Evolutionary conservation across 2,329 filamentous ascomycete genomes (phyloP), one percentile per base, ranked within the genome.

Genomic region (Fusarium dimerum): DNA sequence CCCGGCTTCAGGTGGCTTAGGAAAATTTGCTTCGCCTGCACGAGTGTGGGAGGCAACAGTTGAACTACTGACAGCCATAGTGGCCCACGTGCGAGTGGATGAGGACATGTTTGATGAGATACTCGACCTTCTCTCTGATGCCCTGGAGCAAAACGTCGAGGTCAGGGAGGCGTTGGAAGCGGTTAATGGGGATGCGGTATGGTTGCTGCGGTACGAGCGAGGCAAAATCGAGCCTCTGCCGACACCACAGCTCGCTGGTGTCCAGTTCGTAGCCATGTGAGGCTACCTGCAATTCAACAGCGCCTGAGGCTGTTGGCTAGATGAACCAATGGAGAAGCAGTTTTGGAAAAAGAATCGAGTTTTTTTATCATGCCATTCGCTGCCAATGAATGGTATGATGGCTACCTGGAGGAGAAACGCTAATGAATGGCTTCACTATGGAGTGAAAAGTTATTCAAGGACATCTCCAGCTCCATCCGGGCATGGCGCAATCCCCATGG

Each of bases 121-220:
- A 12, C 66, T 93, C 41, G 79, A 81, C 7, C 70, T 92, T 47
- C 68, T 94, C 26, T 76, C 69, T 3, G 78, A 79, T 32, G 67
- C 76, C 38, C 59, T 86, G 42, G 70, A 76, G 45, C 70, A 66
- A 34, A 73, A 77, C 29, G 49, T 63, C 2, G 74, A 81, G 44
- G 78, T 87, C 11, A 79, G 76, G 44, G 71, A 73, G 34, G 84
- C 82, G 11, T 70, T 94, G 43, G 84, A 88, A 59, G 71, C 67
- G 3, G 73, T 87, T 48, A 92, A 93, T 68, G 75, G 79, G 1
- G 90, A 94, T 74, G 87, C 88, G 2, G 86, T 94, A 5, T 95
- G 90, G 90, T 71, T 93, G 58, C 75, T 76, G 40, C 70, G 82
- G 64, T 80, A 81, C 50, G 73, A 80, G 62, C 68, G 70, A 48